Evolutionary conservation across 2,329 filamentous ascomycete species (phyloP), one percentile per base, ranked within the genome.

Genomic region (Blumeriella jaapii): DNA sequence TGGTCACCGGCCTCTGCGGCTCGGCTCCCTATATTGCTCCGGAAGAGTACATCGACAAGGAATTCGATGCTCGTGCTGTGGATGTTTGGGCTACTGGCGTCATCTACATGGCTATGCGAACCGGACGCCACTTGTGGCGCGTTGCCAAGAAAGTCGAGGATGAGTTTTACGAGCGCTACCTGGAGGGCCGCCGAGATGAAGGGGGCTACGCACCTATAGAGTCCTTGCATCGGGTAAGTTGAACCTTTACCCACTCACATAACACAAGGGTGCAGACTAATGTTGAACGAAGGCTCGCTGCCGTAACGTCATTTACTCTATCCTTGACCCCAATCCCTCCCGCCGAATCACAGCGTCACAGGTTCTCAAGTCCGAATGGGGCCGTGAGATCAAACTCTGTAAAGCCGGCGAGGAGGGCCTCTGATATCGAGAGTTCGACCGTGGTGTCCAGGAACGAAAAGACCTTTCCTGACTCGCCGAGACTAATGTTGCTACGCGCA

Each of bases 51-150:
- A 74, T 78, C 2, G 87, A 93, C 55, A 86, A 80, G 57, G 91
- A 98, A 57, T 98, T 98, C 48, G 91, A 98, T 55, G 91, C 91
- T 18, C 74, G 91, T 39, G 89, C 91, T n/a, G 89, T 98, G 31
- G 91, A 98, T 54, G 81, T 96, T 10, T 98, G 91, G 91, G 91
- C 91, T 15, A 94, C 86, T 41, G 91, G 91, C 55, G 91, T 98
- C 33, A 98, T 98, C 41, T 98, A 98, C 64, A 98, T 98, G 91
- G 91, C 91, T 10, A 98, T 98, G 91, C 74, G 91, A 39, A 96
- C 89, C 2, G 91, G 91, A 5, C 74, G 91, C 34, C 91, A 98
- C 59, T 68, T 98, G 6, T 98, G 91, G 91, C 81, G 87, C 36
- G 76, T 95, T n/a, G 91, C 91, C 5, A 89, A 89, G 60, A 93